phyloP scores from a whole-genome alignment of 1,284 basidiomycete genomes.

The Vanrija pseudolonga region DNA sequence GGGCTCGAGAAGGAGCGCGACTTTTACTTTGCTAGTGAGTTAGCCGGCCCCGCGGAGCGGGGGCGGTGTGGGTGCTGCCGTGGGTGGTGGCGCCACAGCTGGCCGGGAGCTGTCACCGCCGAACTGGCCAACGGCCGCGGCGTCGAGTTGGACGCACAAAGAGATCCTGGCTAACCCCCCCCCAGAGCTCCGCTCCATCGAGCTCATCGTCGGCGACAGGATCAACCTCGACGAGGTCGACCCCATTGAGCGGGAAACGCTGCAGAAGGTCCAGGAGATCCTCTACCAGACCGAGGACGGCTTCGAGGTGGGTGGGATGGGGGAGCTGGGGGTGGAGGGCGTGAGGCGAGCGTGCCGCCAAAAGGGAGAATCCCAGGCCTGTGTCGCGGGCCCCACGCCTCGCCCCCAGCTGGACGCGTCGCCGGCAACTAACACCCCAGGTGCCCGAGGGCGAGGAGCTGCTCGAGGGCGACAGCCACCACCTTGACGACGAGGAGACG shows the following conservation, averaged over 20 bases:
- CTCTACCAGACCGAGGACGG: slow-evolving; percentile 91
- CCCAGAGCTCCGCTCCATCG: slow-evolving; percentile 81
- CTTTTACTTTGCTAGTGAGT: slow-evolving; percentile 96
- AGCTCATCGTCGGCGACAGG: slow-evolving; percentile 81
- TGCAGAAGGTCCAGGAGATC: slow-evolving; percentile 86
- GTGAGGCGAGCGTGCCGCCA: too few relatives aligned
- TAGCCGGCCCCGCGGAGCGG: background rate
- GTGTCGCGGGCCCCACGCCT: too few relatives aligned
- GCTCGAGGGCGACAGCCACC: slow-evolving; percentile 1
- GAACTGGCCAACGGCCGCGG: too few relatives aligned
- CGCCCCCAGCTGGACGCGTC: too few relatives aligned
- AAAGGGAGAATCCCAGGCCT: too few relatives aligned
- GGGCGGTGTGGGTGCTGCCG: background rate
- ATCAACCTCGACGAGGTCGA: slow-evolving; percentile 60
- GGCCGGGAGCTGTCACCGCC: background rate
- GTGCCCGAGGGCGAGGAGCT: slow-evolving; percentile 49
- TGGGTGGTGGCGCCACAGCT: background rate
- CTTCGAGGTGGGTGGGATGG: slow-evolving; percentile 61
- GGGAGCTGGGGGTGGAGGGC: background rate
- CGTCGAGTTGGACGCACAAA: too few relatives aligned
- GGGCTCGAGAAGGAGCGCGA: slow-evolving; percentile 91
- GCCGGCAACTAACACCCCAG: slow-evolving; percentile 59
- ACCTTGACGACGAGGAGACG: slow-evolving; percentile 19
- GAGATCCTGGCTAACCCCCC: background rate
- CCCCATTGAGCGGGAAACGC: slow-evolving; percentile 63